Conservation (phyloP, 371 early-diverging fungal species). For the Mortierella sp. region DNA sequence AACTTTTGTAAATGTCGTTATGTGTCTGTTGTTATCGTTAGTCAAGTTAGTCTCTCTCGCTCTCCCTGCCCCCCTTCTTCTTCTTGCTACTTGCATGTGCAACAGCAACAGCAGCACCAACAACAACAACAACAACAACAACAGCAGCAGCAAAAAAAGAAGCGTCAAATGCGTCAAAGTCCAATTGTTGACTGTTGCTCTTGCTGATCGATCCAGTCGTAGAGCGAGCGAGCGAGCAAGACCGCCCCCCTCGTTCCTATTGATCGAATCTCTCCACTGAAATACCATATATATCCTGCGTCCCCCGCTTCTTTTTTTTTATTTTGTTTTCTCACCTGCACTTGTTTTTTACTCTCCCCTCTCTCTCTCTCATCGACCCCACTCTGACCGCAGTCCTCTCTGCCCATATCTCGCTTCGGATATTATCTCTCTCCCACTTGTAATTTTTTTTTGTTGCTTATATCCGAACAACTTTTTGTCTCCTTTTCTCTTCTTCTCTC, state of each 20-base stretch:
- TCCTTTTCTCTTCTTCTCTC: not conserved
- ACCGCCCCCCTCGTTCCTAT: not conserved
- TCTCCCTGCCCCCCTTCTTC: no score
- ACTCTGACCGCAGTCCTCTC: constrained; percentile 7
- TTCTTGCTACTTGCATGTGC: constrained; percentile 7
- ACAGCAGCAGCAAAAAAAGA: no score
- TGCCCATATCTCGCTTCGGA: not conserved
- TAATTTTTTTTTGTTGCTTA: not conserved
- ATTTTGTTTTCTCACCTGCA: not conserved
- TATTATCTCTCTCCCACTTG: not conserved
- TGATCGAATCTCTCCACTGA: not conserved
- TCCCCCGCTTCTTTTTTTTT: not conserved
- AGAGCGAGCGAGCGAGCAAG: no score
- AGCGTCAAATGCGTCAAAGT: constrained; percentile 12
- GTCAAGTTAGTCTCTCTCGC: not conserved
- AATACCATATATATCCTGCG: constrained; percentile 17
- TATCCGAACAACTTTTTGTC: not conserved
- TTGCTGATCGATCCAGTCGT: not conserved
- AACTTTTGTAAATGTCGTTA: not conserved
- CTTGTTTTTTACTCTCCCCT: not conserved
- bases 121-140: no score
- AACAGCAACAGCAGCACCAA: not conserved
- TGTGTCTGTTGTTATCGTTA: not conserved
- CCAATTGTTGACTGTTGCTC: not conserved
- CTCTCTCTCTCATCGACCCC: not conserved